Evolutionary conservation across 306 rosid genomes (phyloP).

Genomic region (Quercus engelmannii): DNA sequence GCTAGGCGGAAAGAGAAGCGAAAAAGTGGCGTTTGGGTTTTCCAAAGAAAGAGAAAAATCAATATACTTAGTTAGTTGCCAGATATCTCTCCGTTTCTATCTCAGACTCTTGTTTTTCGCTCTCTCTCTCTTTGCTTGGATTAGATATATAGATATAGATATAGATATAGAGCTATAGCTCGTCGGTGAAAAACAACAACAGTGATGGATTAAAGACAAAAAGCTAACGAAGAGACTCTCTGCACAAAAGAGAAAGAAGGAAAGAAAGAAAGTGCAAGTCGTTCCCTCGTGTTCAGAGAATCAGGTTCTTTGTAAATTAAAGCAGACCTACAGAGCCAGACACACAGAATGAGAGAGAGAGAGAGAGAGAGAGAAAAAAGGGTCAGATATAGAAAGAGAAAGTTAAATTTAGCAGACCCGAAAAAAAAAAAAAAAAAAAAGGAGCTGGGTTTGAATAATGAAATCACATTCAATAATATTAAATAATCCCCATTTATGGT

Average conservation of each 20-base stretch:
- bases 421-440: background rate
- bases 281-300: constrained; percentile 43
- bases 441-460: background rate
- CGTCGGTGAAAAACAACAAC: background rate
- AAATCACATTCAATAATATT: background rate
- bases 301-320: constrained; percentile 56
- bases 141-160: no score
- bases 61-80: constrained; percentile 3
- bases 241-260: background rate
- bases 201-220: background rate
- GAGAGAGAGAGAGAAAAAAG: background rate
- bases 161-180: background rate
- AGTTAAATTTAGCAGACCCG: constrained; percentile 18
- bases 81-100: constrained; percentile 16
- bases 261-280: constrained; percentile 23
- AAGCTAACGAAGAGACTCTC: constrained; percentile 12
- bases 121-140: background rate
- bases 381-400: background rate
- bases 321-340: constrained; percentile 10
- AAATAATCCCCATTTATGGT: constrained; percentile 7
- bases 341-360: constrained; percentile 1
- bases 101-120: background rate
- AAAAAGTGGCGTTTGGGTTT: constrained; percentile 24
- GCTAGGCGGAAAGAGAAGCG: constrained; percentile 31
- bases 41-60: constrained; percentile 9